Evolutionary conservation across 2,329 filamentous ascomycete species (phyloP).

Genomic region (Colletotrichum abscissum): DNA sequence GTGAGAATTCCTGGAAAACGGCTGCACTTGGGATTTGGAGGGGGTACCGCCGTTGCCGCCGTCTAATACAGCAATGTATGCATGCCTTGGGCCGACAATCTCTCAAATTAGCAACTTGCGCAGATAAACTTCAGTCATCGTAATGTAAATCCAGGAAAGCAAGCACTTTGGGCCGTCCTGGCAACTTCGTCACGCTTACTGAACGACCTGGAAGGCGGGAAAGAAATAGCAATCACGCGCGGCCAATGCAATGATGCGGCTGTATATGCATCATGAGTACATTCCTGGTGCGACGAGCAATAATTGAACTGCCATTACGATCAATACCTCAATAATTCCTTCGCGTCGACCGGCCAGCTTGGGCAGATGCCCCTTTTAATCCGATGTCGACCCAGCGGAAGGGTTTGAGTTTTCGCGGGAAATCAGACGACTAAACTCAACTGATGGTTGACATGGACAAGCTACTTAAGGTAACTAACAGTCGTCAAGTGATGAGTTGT

Average conservation of each 20-base stretch:
- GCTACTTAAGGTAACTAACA: background rate
- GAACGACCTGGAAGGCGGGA: background rate
- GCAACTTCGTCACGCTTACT: background rate
- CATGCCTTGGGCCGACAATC: background rate
- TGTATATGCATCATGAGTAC: too few relatives aligned
- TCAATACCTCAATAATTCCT: background rate
- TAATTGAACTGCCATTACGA: too few relatives aligned
- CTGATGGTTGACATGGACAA: background rate
- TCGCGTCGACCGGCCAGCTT: background rate
- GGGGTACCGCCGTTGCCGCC: constrained; percentile 2
- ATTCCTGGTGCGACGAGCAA: too few relatives aligned
- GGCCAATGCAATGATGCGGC: too few relatives aligned
- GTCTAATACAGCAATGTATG: background rate
- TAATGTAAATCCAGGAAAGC: background rate
- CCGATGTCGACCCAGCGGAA: constrained; percentile 7
- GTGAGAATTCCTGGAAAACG: background rate
- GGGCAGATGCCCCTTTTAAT: background rate
- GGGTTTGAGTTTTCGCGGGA: background rate
- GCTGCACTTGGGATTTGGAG: background rate
- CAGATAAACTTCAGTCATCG: background rate
- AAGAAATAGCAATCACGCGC: background rate
- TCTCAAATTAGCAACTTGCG: background rate
- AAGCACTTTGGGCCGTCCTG: too few relatives aligned
- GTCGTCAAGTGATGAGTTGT: constrained; percentile 14
- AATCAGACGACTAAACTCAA: background rate